Conservation (phyloP, 1,139 yeast species). For the Pichia sp. region DNA sequence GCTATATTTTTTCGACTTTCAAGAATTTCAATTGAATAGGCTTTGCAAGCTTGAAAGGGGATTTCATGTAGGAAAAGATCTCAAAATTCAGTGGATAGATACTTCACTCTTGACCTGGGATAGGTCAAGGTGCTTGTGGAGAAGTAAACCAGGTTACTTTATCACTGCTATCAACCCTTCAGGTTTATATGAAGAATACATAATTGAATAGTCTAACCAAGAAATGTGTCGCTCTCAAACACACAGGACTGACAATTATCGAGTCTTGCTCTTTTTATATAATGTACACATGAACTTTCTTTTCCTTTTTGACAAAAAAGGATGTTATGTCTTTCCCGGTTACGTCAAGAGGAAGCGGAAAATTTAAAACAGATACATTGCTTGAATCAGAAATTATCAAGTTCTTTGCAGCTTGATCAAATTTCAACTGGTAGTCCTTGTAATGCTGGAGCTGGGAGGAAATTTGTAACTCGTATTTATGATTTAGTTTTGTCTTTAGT, state of each 20-base stretch:
- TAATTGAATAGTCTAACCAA: no score
- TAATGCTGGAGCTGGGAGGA: constrained; percentile 6
- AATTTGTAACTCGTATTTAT: constrained; percentile 9
- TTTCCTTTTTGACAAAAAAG: constrained; percentile 11
- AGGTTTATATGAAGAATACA: not conserved
- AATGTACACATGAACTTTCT: constrained; percentile 11
- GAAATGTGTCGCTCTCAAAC: no score
- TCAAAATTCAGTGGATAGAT: not conserved
- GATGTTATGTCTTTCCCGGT: constrained; percentile 7
- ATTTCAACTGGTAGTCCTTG: constrained; percentile 8
- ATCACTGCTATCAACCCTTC: not conserved
- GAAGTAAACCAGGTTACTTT: not conserved
- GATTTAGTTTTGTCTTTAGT: constrained; percentile 6
- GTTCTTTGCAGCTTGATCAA: constrained; percentile 5
- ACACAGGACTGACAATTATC: not conserved
- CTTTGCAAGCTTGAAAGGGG: no score
- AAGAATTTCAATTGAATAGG: no score
- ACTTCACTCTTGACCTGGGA: not conserved
- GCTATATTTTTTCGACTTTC: no score
- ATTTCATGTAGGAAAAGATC: not conserved
- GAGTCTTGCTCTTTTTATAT: constrained; percentile 9
- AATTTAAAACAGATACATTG: not conserved
- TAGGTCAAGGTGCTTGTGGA: not conserved
- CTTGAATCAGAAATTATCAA: constrained; percentile 7
- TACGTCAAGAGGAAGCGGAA: constrained; percentile 15